Evolutionary conservation across 108 stramenopile genomes (phyloP), one percentile per base, ranked within the genome.

Genomic region (Bacterosira constricta): DNA sequence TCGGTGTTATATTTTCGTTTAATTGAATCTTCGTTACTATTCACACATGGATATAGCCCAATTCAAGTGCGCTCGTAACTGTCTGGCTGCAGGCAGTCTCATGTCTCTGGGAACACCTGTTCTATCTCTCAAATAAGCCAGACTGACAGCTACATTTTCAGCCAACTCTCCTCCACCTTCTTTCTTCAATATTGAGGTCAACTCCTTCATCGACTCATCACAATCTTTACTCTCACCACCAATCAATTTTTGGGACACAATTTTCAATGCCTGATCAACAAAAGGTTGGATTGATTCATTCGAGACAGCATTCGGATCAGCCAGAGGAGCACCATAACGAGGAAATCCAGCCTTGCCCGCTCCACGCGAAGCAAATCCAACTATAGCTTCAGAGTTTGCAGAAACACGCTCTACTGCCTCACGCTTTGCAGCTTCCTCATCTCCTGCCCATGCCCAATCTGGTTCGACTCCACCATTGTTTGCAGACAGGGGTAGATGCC

Each of bases 91-190:
- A 6, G 92, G 90, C 66, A 94, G 83, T 46, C 80, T 72, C 88
- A 98, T 91, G 59, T 98, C 97, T 11, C 97, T 78, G 8, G 97
- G 97, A 20, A 98, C 97, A 57, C 95, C 95, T 5, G 97, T 83
- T 55, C 97, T 80, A 71, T 96, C 95, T 57, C 97, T 70, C 53
- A 98, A 63, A 64, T 98, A 98, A 6, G 83, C 72, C 36, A 96
- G 57, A 54, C 87, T 86, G 0, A 63, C 53, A 31, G 77, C 62
- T 11, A 89, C 73, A 31, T 83, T 77, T 32, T 75, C 78, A 2
- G 65, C 60, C 26, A 78, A 77, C 30, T 86, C 88, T 8, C 61
- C 59, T 35, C 86, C 88, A 41, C 95, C 88, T 59, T 88, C 71
- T 41, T 79, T 67, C 51, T 32, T 75, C 57, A 90, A 74, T 10